phyloP scores from a whole-genome alignment of 306 rosid species.

The Quercus suber region DNA sequence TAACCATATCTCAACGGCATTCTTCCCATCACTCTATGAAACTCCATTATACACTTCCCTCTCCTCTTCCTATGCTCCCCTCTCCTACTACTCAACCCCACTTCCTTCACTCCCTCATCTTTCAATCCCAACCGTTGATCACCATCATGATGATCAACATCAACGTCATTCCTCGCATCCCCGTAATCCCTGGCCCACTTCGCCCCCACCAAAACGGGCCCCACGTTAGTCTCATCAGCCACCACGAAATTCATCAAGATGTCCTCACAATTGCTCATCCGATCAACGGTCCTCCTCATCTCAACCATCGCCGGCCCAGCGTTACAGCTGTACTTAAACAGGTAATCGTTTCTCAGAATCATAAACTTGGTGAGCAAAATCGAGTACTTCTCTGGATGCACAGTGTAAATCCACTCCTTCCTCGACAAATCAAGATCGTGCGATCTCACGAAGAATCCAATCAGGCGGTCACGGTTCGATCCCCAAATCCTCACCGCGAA shows the following conservation, averaged over 20 bases:
- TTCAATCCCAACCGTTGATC: slow-evolving; percentile 24
- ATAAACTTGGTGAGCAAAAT: slow-evolving; percentile 80
- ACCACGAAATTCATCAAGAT: slow-evolving; percentile 77
- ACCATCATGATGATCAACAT: neutral
- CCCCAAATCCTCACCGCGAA: slow-evolving; percentile 69
- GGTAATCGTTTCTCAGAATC: slow-evolving; percentile 44
- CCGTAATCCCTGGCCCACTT: slow-evolving; percentile 70
- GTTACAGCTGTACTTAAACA: slow-evolving; percentile 56
- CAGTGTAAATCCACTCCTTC: slow-evolving; percentile 78
- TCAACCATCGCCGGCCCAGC: slow-evolving; percentile 45
- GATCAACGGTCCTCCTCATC: slow-evolving; percentile 57
- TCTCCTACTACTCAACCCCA: slow-evolving; percentile 73
- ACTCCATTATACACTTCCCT: slow-evolving; percentile 68
- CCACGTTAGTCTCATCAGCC: slow-evolving; percentile 50
- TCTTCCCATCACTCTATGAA: slow-evolving; percentile 58
- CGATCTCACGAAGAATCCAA: slow-evolving; percentile 78
- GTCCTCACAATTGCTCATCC: slow-evolving; percentile 74
- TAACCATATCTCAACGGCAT: slow-evolving; percentile 73
- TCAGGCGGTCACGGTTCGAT: slow-evolving; percentile 38
- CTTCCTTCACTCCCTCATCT: slow-evolving; percentile 32
- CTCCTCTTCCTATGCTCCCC: slow-evolving; percentile 75
- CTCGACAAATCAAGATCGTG: slow-evolving; percentile 64
- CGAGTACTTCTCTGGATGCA: slow-evolving; percentile 76
- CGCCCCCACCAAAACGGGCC: slow-evolving; percentile 71
- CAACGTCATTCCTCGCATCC: slow-evolving; percentile 57